These are phyloP conservation scores for Tetrapisispora iriomotensis DNA, from an alignment of 805 yeast genomes.

Conservation along the genomic window DNA sequence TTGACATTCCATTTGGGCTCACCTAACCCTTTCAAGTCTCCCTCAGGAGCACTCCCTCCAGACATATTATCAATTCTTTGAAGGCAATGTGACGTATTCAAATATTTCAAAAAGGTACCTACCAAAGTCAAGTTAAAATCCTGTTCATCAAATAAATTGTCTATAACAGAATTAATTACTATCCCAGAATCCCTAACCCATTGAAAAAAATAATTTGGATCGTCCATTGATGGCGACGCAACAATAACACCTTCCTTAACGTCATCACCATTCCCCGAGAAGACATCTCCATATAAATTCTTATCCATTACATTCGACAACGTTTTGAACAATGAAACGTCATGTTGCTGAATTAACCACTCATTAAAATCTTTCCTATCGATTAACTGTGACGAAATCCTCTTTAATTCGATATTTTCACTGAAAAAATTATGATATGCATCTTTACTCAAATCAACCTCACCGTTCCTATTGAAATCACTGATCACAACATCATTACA, in stretches of 20 bases:
- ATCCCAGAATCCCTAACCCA: constrained; percentile 91
- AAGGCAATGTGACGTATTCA: constrained; percentile 45
- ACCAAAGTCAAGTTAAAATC: constrained; percentile 14
- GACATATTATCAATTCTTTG: constrained; percentile 64
- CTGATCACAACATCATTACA: neutral
- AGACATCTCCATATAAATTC: neutral
- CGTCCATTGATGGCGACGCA: constrained; percentile 66
- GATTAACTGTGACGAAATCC: constrained; percentile 9
- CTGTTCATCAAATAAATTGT: constrained; percentile 31
- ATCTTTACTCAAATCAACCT: neutral
- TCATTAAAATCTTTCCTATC: constrained; percentile 29
- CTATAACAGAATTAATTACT: constrained; percentile 55
- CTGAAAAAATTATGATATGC: neutral
- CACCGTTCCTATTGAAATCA: constrained; percentile 1
- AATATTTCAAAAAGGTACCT: constrained; percentile 46
- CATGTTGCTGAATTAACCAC: constrained; percentile 38
- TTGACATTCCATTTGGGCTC: constrained; percentile 81
- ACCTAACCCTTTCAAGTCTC: constrained; percentile 54
- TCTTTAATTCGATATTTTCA: constrained; percentile 9
- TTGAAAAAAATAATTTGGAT: constrained; percentile 79
- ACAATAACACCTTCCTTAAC: constrained; percentile 52
- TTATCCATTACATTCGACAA: constrained; percentile 41
- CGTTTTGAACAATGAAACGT: constrained; percentile 34
- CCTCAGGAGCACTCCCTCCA: constrained; percentile 36
- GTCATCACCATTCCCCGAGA: neutral